Evolutionary conservation across 352 stramenopile species (phyloP), one percentile per base, ranked within the genome.

Genomic region (Globisporangium paroecandrum): DNA sequence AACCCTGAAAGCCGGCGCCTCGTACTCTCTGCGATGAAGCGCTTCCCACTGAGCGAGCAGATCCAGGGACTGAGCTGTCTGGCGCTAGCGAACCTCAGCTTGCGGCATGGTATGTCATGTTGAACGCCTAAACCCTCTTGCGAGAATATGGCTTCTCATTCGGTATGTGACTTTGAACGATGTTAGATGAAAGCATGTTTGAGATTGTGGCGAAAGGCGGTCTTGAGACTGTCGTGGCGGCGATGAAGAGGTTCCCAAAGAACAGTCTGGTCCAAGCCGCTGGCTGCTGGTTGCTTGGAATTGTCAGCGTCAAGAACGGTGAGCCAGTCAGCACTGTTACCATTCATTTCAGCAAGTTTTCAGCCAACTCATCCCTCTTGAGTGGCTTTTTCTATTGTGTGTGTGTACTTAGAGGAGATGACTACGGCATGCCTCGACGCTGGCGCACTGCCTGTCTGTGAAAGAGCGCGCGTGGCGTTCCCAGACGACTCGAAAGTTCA

Each of bases 191-290:
- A 12, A 87, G 79, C 62, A 76, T 87, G 71, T 13, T 72, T 15
- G 82, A 87, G 53, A 87, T 90, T 60, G 80, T 88, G 2, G 72
- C 72, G 4, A 85, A 82, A 64, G 82, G 78, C 55, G 82, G 78
- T 15, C 68, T 89, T 4, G 71, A 81, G 34, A 69, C 79, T 3
- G 77, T 84, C 3, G 65, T 85, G 5, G 73, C 70, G 25, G 76
- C 76, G n/a, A 89, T 90, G 80, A 79, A 74, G 36, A 65, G 78
- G 15, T 89, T 89, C 69, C 70, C 55, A 18, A 66, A 70, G n/a
- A 74, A 72, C 9, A 69, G 63, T 27, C 73, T 88, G 4, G 69
- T 88, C 2, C 78, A 90, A 70, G 82, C 80, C 1, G 70, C 82
- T 15, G 80, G 82, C 18, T 81, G 78, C 51, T 86, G 80, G 76